Conservation (phyloP, 2,329 filamentous ascomycete species). For the Diaporthe australafricana region DNA sequence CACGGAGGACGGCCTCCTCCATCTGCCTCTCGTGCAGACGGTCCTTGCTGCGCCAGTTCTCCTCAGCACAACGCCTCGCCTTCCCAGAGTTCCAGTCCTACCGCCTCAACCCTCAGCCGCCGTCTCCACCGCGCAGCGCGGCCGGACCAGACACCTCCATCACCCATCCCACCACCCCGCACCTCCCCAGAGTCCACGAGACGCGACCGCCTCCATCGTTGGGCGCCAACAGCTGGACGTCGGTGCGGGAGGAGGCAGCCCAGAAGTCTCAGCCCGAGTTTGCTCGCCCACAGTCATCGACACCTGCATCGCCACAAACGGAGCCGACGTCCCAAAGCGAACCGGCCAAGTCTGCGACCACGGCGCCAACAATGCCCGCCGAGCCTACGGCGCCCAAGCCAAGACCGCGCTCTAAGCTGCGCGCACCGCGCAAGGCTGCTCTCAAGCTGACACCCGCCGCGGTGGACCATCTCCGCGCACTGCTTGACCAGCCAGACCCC, state of each 20-base stretch:
- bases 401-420: constrained; percentile 67
- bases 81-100: constrained; percentile 63
- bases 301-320: constrained; percentile 40
- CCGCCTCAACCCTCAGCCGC: constrained; percentile 56
- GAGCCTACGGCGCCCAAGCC: constrained; percentile 64
- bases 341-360: constrained; percentile 14
- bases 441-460: constrained; percentile 87
- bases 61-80: constrained; percentile 45
- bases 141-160: constrained; percentile 61
- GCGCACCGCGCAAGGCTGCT: constrained; percentile 84
- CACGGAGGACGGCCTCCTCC: constrained; percentile 49
- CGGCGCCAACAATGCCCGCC: constrained; percentile 47
- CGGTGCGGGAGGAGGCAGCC: constrained; percentile 71
- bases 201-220: constrained; percentile 56
- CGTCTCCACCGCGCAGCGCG: constrained; percentile 55
- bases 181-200: constrained; percentile 63
- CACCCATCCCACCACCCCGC: constrained; percentile 52
- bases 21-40: constrained; percentile 55
- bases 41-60: constrained; percentile 57
- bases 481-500: constrained; percentile 87
- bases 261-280: constrained; percentile 70
- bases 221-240: constrained; percentile 50
- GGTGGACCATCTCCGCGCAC: constrained; percentile 78
- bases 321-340: background rate
- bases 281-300: constrained; percentile 45